These are phyloP conservation scores for Suillus alpinus DNA, from an alignment of 768 basidiomycete genomes.

Conservation along the genomic window DNA sequence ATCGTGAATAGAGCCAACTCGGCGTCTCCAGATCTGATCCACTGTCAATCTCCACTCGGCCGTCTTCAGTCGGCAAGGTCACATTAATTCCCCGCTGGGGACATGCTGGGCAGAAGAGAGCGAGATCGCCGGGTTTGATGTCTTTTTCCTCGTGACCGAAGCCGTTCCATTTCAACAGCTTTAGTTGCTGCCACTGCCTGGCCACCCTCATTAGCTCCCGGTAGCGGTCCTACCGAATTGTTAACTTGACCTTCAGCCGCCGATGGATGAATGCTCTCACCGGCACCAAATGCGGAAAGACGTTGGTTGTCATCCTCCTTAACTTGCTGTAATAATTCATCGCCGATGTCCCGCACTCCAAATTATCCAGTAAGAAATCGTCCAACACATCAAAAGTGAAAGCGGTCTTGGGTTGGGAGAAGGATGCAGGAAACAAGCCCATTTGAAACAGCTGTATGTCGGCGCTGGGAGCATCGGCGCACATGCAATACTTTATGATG, in stretches of 20 bases:
- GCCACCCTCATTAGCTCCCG: slow-evolving; percentile 13
- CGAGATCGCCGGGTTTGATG: not conserved
- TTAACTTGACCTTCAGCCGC: too few species aligned
- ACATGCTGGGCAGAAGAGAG: slow-evolving; percentile 11
- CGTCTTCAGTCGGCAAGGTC: not conserved
- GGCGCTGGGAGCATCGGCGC: not conserved
- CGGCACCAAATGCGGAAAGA: not conserved
- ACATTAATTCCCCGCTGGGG: slow-evolving; percentile 27
- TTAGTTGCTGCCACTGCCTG: slow-evolving; percentile 13
- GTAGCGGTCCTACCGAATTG: slow-evolving; percentile 14
- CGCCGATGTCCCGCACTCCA: not conserved
- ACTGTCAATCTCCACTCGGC: too few species aligned
- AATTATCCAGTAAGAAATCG: slow-evolving; percentile 4
- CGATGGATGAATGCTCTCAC: not conserved
- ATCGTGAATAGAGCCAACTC: not conserved
- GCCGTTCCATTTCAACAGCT: not conserved
- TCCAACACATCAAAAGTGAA: slow-evolving; percentile 21
- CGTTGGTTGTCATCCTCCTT: not conserved
- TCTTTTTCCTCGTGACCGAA: not conserved
- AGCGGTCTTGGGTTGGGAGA: slow-evolving; percentile 7
- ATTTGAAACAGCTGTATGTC: slow-evolving; percentile 10
- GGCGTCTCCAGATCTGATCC: too few species aligned
- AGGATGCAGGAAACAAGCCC: slow-evolving; percentile 11
- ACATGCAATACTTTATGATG: not conserved
- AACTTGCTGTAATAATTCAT: slow-evolving; percentile 13